Evolutionary conservation across 352 stramenopile genomes (phyloP).

Genomic region (Pythium pyrilobum): DNA sequence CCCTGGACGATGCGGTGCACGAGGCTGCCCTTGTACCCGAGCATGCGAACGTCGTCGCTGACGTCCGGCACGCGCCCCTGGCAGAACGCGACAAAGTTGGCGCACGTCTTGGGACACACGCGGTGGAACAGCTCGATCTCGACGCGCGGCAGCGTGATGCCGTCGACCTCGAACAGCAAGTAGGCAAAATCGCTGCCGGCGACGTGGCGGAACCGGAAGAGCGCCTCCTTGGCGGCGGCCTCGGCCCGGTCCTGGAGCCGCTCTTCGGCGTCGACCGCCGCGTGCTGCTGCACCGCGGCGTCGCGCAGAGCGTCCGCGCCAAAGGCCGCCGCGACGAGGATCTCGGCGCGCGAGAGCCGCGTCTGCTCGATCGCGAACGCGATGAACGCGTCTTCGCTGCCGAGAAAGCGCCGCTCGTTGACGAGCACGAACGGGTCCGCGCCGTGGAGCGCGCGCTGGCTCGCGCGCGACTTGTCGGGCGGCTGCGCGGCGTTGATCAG

Average conservation of each 20-base stretch:
- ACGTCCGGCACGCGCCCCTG: constrained; percentile 43
- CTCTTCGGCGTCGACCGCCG: constrained; percentile 45
- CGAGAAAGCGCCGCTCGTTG: constrained; percentile 38
- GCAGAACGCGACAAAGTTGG: constrained; percentile 74
- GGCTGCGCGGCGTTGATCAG: constrained; percentile 25
- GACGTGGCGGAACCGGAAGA: constrained; percentile 36
- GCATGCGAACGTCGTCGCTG: constrained; percentile 24
- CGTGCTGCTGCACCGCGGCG: constrained; percentile 10
- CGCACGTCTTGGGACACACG: constrained; percentile 60
- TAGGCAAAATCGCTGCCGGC: constrained; percentile 54
- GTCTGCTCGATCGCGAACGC: constrained; percentile 47
- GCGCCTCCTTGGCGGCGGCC: constrained; percentile 31
- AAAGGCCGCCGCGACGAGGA: constrained; percentile 54
- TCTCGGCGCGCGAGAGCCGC: constrained; percentile 39
- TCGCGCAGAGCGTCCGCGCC: constrained; percentile 17
- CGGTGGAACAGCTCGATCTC: constrained; percentile 65
- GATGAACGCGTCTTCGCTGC: constrained; percentile 53
- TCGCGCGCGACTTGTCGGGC: constrained; percentile 16
- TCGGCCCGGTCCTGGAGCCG: constrained; percentile 42
- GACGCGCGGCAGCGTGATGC: constrained; percentile 47
- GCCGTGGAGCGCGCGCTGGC: constrained; percentile 19
- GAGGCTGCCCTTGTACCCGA: constrained; percentile 47
- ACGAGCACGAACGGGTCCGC: constrained; percentile 48
- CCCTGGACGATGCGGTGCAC: constrained; percentile 64
- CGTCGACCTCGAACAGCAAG: constrained; percentile 58